Evolutionary conservation across 2,329 filamentous ascomycete species (phyloP), one percentile per base, ranked within the genome.

Genomic region (Cylindrodendrum hubeiense): DNA sequence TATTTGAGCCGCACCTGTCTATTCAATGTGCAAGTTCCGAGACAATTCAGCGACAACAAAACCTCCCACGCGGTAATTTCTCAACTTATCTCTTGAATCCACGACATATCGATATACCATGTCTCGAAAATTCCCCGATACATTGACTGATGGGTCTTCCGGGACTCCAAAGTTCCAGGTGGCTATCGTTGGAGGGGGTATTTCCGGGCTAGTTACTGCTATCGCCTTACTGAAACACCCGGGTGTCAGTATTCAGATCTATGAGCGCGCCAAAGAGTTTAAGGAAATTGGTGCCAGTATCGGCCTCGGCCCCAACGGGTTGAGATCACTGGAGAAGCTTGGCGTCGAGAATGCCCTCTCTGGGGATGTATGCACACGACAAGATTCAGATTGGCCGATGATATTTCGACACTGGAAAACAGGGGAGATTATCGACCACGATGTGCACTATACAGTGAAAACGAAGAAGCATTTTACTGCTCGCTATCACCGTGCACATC

Each of bases 221-320:
- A 82, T 85, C 26, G 83, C 83, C 3, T 75, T 86, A 12, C 69
- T 80, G 46, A 74, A 79, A 34, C 79, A 83, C 10, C 75, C 79
- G 1, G 74, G 79, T 8, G 72, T 86, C 37, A 76, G 82, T 22
- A 79, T 86, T 1, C 79, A 85, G 62, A 74, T 87, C 24, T 87
- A 86, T 66, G 86, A 87, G 61, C 79, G 81, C 41, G 82, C 85
- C 0, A 69, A 74, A 1, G 81, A 83, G 65, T 80, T 85, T 37
- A 80, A 77, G 60, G 83, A 85, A 60, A 80, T 85, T 28, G 83
- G 84, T 8, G 83, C 84, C 0, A 82, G 82, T 2, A 84, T 86
- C n/a, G 84, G 82, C 1, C 76, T 86, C 4, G 85, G 85, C 2
- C 84, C 85, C 1, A 87, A 87, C 71, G 85, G 85, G 0, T 80